Base-by-base conservation (phyloP, 495 filamentous ascomycete genomes). In the Penicillium macrosclerotiorum region DNA sequence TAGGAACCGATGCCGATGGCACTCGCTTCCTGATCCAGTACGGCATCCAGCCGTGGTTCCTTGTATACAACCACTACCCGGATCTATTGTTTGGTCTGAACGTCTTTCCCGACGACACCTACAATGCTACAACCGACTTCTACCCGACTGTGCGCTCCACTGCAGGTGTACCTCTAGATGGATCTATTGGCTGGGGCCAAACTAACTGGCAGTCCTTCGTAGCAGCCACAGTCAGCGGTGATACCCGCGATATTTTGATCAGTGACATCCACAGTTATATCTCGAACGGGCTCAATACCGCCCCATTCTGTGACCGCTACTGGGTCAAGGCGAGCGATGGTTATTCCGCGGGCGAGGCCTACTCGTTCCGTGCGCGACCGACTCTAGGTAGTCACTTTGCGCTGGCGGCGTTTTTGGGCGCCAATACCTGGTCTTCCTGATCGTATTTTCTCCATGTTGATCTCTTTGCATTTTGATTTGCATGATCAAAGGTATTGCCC, bases 11-110 rank as follows among this genome's bases (percentile, higher is more conserved):
- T 30, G 54, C 45, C 1, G 33, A 50, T 4, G 60, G 61, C 3
- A 67, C 63, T 4, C 68, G 69, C 50, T 75, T 77, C 50, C 60
- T 66, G 35, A 57, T 63, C 19, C 49, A 66, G 27, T 68, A 71
- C 23, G 56, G 49, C 19, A 62, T 49, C 18, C 47, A 47, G 18
- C 55, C 62, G 3, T 76, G 63, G 63, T 63, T 57, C 36, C 57
- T 64, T 25, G 49, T 59, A 14, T 75, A 61, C 54, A 69, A 71
- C 48, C 59, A 69, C 42, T 74, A 62, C 40, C 47, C 64, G 3
- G 71, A 73, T 49, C 44, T 63, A 8, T 45, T 72, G 1, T 65
- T 76, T 34, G 46, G 54, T 5, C 56, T 76, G 8, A 42, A 61
- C 20, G 50, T 63, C 45, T 68, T 75, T 51, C 62, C 67, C 11